A percentile compares a stretch with the other conserved stretches of the same genome.
phyloP scores from a whole-genome alignment of 768 basidiomycete genomes.

The Agaricus bisporus region DNA sequence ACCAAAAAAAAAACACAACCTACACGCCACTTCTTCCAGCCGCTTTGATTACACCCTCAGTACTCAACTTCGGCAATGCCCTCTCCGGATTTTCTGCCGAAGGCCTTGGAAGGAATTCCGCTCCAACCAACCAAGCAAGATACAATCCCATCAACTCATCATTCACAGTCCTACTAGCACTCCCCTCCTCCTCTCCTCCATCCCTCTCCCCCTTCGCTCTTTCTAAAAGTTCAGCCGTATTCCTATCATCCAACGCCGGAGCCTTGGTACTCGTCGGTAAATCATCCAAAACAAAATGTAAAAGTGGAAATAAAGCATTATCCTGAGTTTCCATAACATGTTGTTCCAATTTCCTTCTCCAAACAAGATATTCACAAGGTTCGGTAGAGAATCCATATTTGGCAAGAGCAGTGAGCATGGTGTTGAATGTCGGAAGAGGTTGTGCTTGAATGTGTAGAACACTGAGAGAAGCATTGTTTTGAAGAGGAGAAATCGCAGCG shows the following conservation, averaged over 20 bases:
- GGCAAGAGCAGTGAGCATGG: slow-evolving; percentile 64
- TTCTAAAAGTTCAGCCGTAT: slow-evolving; percentile 60
- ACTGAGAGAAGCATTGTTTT: slow-evolving; percentile 32
- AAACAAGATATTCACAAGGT: slow-evolving; percentile 83
- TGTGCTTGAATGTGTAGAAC: slow-evolving; percentile 84
- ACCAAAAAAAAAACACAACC: not conserved
- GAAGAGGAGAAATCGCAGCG: slow-evolving; percentile 59
- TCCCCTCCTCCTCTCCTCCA: slow-evolving; percentile 22
- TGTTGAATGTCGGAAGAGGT: slow-evolving; percentile 87
- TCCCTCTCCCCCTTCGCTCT: slow-evolving; percentile 21
- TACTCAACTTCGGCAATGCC: slow-evolving; percentile 41
- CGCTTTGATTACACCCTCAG: slow-evolving; percentile 43
- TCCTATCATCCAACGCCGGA: slow-evolving; percentile 82
- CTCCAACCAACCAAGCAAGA: slow-evolving; percentile 86
- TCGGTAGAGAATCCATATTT: slow-evolving; percentile 77
- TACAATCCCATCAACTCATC: slow-evolving; percentile 79
- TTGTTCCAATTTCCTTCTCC: slow-evolving; percentile 89
- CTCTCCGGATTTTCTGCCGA: slow-evolving; percentile 30
- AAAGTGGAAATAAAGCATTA: slow-evolving; percentile 93
- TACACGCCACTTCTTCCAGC: slow-evolving; percentile 63
- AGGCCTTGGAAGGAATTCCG: slow-evolving; percentile 71
- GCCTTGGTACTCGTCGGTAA: slow-evolving; percentile 95
- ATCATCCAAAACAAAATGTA: slow-evolving; percentile 97
- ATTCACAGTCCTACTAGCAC: slow-evolving; percentile 52
- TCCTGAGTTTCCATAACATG: slow-evolving; percentile 94